phyloP scores from a whole-genome alignment of 768 basidiomycete species.

The Hemileccinum impolitum region DNA sequence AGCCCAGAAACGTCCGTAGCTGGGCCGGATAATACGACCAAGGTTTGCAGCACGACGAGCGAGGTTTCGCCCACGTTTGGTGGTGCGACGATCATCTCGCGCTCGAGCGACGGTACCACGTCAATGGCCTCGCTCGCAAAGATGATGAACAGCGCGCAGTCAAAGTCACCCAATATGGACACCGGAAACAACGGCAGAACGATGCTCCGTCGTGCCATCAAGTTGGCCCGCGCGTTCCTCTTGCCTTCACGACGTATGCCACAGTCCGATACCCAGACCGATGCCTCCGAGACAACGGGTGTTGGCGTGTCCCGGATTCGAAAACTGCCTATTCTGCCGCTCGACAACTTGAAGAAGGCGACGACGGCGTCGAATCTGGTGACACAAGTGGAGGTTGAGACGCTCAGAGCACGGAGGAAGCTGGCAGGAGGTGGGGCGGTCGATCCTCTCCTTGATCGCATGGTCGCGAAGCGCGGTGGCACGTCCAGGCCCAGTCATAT shows the following conservation, averaged over 20 bases:
- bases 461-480: neutral
- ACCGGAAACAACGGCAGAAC: neutral
- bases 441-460: neutral
- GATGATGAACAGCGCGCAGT: neutral
- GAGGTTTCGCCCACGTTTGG: neutral
- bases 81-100: neutral
- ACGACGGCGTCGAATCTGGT: neutral
- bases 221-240: neutral
- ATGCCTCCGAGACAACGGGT: neutral
- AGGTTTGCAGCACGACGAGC: too few species aligned
- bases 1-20: neutral
- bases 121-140: neutral
- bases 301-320: neutral
- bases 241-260: neutral
- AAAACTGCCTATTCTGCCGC: neutral
- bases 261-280: neutral
- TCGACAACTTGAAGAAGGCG: slow-evolving; percentile 2
- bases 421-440: neutral
- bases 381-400: slow-evolving; percentile 6
- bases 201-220: neutral
- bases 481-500: neutral
- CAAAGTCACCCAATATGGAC: too few species aligned
- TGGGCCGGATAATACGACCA: neutral
- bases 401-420: neutral
- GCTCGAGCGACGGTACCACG: neutral